Percentiles rank a stretch among this genome's conserved stretches.
Conservation (phyloP, 2,329 filamentous ascomycete species). For the Aspergillus sojae region DNA sequence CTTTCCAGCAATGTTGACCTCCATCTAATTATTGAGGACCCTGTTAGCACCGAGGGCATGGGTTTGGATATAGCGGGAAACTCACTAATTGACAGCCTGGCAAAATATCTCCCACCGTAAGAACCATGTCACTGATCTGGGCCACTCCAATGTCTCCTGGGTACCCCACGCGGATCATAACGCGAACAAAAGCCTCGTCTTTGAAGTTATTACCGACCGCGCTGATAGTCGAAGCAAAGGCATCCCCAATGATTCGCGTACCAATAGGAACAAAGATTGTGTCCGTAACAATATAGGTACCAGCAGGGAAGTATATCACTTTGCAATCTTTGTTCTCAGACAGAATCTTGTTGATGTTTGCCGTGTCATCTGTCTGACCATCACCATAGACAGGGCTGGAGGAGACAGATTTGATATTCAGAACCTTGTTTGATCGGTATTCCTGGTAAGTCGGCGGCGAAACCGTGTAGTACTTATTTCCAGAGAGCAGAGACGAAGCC, state of each 20-base stretch:
- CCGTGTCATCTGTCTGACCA: constrained; percentile 41
- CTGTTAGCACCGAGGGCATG: not conserved
- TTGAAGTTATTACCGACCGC: constrained; percentile 52
- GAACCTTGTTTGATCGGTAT: constrained; percentile 44
- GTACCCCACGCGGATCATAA: constrained; percentile 55
- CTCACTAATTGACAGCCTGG: constrained; percentile 43
- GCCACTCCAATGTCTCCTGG: constrained; percentile 51
- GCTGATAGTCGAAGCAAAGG: constrained; percentile 53
- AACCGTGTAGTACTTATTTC: constrained; percentile 44
- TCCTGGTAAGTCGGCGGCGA: constrained; percentile 48
- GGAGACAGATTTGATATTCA: constrained; percentile 51
- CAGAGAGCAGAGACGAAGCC: constrained; percentile 31
- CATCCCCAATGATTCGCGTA: constrained; percentile 58
- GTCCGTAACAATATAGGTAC: constrained; percentile 53
- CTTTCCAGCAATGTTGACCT: constrained; percentile 55
- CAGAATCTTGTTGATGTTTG: constrained; percentile 39
- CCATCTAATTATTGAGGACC: constrained; percentile 30
- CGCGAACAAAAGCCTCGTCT: constrained; percentile 45
- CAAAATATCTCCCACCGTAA: constrained; percentile 53
- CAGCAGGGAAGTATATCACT: constrained; percentile 60
- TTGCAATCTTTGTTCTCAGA: constrained; percentile 44
- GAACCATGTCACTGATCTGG: constrained; percentile 55
- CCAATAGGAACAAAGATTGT: constrained; percentile 53
- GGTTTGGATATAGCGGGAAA: not conserved
- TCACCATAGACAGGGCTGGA: constrained; percentile 47